phyloP scores from a whole-genome alignment of 2,329 filamentous ascomycete genomes.

The Trichoderma cornu-damae region DNA sequence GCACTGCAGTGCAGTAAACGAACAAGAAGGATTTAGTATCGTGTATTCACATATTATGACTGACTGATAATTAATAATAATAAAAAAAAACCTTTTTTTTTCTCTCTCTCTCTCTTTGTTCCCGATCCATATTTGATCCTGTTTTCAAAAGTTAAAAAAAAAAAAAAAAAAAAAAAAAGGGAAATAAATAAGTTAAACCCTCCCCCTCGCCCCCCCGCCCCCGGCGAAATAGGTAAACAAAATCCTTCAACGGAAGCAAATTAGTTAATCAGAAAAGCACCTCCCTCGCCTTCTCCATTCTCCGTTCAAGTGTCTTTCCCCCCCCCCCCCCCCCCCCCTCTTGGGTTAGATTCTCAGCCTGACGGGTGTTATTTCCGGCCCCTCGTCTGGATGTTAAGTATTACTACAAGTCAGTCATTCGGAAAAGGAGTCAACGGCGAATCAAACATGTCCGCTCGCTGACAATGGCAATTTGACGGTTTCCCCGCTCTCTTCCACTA shows the following conservation, averaged over 20 bases:
- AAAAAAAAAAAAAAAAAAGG: not conserved
- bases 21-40: not conserved
- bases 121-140: not conserved
- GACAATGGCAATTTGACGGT: not conserved
- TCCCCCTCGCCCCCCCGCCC: not conserved
- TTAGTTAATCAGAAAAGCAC: not conserved
- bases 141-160: not conserved
- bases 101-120: too few relatives aligned
- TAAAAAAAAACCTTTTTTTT: not conserved
- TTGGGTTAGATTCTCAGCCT: not conserved
- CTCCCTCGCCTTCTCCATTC: not conserved
- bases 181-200: too few relatives aligned
- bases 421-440: not conserved
- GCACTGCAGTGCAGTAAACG: not conserved
- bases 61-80: not conserved
- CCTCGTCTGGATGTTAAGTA: not conserved
- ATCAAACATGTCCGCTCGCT: not conserved
- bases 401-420: conserved; percentile 3
- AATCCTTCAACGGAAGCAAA: not conserved
- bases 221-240: not conserved
- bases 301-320: too few relatives aligned
- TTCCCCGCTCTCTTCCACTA: not conserved
- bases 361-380: not conserved
- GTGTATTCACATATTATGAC: not conserved
- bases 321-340: too few relatives aligned